Percentiles rank a stretch among this genome's conserved stretches.
These are phyloP conservation scores for Schrenkiella parvula DNA, from an alignment of 345 rosid species.

Conservation along the genomic window DNA sequence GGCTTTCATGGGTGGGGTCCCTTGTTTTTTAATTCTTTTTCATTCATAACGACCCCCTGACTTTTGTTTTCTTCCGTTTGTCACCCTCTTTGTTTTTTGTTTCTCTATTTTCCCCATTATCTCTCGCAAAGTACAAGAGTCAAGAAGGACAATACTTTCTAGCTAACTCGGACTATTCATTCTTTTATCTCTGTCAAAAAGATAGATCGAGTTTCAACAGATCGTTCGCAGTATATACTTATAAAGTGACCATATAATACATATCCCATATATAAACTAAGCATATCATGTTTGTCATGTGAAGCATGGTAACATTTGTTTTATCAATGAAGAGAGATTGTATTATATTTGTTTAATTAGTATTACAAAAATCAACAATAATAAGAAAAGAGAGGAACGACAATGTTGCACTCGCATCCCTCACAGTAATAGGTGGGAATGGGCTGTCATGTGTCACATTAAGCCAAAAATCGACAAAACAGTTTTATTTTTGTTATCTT, in stretches of 20 bases:
- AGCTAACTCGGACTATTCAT: neutral
- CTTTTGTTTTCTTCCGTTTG: neutral
- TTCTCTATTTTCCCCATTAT: neutral
- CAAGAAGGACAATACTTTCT: neutral
- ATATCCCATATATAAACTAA: neutral
- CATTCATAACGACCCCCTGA: constrained; percentile 17
- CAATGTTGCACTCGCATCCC: constrained; percentile 26
- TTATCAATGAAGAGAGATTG: neutral
- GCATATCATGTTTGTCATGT: constrained; percentile 10
- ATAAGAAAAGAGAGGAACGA: constrained; percentile 5
- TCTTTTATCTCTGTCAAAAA: neutral
- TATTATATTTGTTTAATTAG: neutral
- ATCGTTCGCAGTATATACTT: neutral
- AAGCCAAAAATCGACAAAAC: constrained; percentile 12
- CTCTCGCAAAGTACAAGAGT: neutral
- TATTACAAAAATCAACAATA: neutral
- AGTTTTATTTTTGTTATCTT: neutral
- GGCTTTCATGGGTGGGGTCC: constrained; percentile 40
- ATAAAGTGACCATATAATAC: neutral
- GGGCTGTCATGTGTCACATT: constrained; percentile 30
- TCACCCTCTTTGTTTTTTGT: neutral
- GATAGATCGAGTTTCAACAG: neutral
- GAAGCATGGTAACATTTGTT: constrained; percentile 8
- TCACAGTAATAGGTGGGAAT: constrained; percentile 27
- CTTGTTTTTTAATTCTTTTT: neutral